A percentile compares a stretch with the other conserved stretches of the same genome.
These are phyloP conservation scores for Micractinium sp. DNA, from an alignment of 139 green algal genomes.

Conservation along the genomic window DNA sequence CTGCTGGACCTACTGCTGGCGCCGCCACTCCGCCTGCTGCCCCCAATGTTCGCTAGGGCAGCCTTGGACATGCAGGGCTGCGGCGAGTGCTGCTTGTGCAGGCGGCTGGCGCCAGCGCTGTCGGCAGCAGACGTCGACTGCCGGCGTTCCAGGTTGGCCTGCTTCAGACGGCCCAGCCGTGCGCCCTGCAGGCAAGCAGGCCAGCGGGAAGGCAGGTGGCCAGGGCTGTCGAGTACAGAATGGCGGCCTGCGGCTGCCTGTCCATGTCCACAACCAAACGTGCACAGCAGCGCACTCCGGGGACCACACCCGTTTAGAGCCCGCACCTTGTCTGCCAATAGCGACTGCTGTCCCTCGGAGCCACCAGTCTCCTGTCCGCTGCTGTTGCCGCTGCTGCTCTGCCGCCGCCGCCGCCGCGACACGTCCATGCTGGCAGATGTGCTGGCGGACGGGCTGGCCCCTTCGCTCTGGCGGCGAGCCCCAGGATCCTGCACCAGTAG, in stretches of 20 bases:
- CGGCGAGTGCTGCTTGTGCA: slow-evolving; percentile 9
- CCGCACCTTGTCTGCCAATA: too few species aligned
- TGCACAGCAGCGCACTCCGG: too few species aligned
- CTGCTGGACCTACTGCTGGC: background rate
- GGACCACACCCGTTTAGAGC: too few species aligned
- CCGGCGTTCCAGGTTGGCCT: background rate
- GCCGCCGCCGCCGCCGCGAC: background rate
- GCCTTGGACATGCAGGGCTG: slow-evolving; percentile 10
- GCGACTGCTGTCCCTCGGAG: background rate
- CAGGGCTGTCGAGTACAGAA: too few species aligned
- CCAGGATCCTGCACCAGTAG: background rate
- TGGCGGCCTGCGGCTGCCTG: too few species aligned
- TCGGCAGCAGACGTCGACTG: background rate
- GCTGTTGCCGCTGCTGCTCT: background rate
- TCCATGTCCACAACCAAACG: too few species aligned
- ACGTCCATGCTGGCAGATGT: background rate
- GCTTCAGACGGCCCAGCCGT: background rate
- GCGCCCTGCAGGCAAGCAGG: background rate
- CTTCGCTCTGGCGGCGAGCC: background rate
- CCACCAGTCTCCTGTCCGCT: background rate
- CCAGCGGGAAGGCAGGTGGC: background rate
- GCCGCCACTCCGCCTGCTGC: background rate
- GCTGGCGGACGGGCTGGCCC: background rate
- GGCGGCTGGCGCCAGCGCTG: background rate
- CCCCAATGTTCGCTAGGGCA: slow-evolving; percentile 9